Base-by-base conservation (phyloP, 1,139 yeast species). In the Suhomyces maxii region DNA sequence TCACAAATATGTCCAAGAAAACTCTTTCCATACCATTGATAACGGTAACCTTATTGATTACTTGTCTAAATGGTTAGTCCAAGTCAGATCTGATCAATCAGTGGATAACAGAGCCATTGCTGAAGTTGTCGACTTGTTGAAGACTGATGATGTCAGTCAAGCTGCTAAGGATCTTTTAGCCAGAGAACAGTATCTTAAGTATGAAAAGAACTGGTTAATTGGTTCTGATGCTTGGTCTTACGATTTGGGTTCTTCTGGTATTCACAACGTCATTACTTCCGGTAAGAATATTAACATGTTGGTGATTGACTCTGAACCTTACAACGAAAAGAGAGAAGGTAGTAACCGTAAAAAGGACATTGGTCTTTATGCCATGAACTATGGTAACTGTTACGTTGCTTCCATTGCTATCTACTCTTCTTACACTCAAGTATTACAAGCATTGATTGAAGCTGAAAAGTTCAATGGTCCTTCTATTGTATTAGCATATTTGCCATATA, bases 201-300 rank as follows among this genome's bases (percentile, higher is more conserved):
- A 73, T 37, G 72, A 73, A 44, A 75, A 86, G 26, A 77, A 82
- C 50, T 91, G 99, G 99, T 73, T 91, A 52, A 76, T 93, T 52
- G 97, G 97, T 25, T 89, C 97, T 8, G 98, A 91, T 67, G 83
- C 95, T 32, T 91, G 99, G 98, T 80, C 97, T 18, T 90, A 86
- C 63, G 98, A 91, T 70, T 73, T 89, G 56, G 98, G 98, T 36
- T 77, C 88, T 53, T 86, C 96, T 9, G 97, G 98, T 64, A 87
- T 91, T 44, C 98, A 93, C 66, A 86, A 84, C 60, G 85, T 89
- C 12, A 73, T 91, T 41, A 71, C 90, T 32, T 84, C 93, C 0
- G 86, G 86, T 40, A 77, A 83, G 63, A 88, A 90, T 61, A 70
- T 91, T 57, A 93, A 93, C 65, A 80, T 91, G 81, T 80, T 91